Evolutionary conservation across 225 moss, liverwort and hornwort genomes (phyloP), one percentile per base, ranked within the genome.

Genomic region (Climacium dendroides): DNA sequence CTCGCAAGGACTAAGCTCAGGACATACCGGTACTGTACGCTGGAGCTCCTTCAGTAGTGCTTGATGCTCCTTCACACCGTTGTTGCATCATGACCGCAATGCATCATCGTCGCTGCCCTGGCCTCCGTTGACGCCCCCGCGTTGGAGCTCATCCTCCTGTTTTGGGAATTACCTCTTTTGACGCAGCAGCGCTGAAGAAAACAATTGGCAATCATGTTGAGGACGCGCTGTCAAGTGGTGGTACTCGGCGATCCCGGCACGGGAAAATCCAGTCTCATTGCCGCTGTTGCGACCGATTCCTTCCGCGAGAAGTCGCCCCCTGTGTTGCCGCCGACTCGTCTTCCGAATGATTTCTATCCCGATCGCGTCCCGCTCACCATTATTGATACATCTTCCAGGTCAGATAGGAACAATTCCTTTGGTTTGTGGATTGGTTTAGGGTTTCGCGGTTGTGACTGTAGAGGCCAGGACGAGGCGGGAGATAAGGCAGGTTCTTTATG

Each of bases 331-430:
- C 94, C 95, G 4, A 96, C 97, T 82, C 93, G 95, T 61, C 95
- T 95, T 60, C 96, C 96, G 65, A 89, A 88, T n/a, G 95, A 95
- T 87, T 97, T 94, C 87, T 96, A 95, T 87, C 96, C 96, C 35
- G 95, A 97, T 92, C 95, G 94, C 62, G 95, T 95, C 45, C 95
- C 96, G 63, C 92, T 97, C 69, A 95, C 92, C 79, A 95, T 96
- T 82, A 92, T 96, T 87, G 97, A 96, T 92, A 96, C 96, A 25
- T 97, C 97, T 80, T 96, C 95, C 81, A 95, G 96, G 97, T 93
- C 43, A 89, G 87, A 45, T 25, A 28, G 63, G 58, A 55, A 45
- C 47, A 76, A 48, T 81, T 70, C 37, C 9, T 82, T 73, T 57
- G 22, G 35, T 30, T 43, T 72, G 30, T 29, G 71, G 81, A 73